Base-by-base conservation (phyloP, 2,329 filamentous ascomycete genomes). In the Fusarium sp. region DNA sequence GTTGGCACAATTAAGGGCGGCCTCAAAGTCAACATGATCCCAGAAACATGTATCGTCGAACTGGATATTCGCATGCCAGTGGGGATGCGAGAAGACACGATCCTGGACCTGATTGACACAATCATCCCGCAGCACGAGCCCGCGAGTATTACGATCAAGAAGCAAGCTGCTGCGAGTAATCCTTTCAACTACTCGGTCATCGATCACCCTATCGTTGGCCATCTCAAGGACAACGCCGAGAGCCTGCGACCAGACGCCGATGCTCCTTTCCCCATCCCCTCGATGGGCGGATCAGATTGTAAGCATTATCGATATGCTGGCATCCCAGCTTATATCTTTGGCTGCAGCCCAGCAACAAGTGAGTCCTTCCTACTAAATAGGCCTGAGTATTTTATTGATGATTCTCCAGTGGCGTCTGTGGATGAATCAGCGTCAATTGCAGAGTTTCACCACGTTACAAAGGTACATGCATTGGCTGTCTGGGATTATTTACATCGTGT, bases 11-110 rank as follows among this genome's bases (percentile, higher is more conserved):
- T 64, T 4, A 17, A 9, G 1, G 62, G 62, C 17, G 62, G 62
- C 1, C 62, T 65, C 26, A 65, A 65, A 42, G 62, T 65, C 45
- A 61, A 65, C 38, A 65, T 65, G 62, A 61, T 52, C 15, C 62
- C 55, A 22, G 55, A 61, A 18, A 52, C 20, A 9, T 65, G 62
- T 20, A 15, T 6, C 15, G 39, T 61, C 3, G 62, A 65, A 22
- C 22, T 65, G 13, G 45, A 65, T 39, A 39, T 61, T 12, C 62
- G 62, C 0, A 38, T 61, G 45, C 62, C 55, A 6, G 55, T 65
- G 5, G 45, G 56, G 13, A 44, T 33, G 31, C 28, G 42, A 12
- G 62, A 33, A 14, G 18, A 65, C 15, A 26, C 36, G 2, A 7
- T 65, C 5, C 18, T 65, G 12, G 17, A 45, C 9, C 17, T 61